Evolutionary conservation across 2,329 filamentous ascomycete genomes (phyloP), one percentile per base, ranked within the genome.

Genomic region (Emmonsiellopsis sp.): DNA sequence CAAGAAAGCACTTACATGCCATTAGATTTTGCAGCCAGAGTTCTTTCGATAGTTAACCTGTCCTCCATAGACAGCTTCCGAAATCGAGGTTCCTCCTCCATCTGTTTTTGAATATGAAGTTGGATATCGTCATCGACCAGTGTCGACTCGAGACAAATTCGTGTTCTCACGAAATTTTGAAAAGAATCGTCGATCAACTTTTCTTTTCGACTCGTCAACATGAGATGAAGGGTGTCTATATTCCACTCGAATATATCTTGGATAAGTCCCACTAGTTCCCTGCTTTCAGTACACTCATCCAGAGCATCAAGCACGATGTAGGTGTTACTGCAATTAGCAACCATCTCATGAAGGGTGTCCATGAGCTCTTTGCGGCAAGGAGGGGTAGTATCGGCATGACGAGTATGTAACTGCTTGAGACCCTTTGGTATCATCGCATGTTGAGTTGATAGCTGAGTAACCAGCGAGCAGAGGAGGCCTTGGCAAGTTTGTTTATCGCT

Each of bases 401-500:
- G 60, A 10, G 60, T 61, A n/a, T 33, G 8, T 27, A 34, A 33
- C 10, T 27, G 27, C 11, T 13, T n/a, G 10, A 48, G 45, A 4
- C 3, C 5, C 14, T 7, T 11, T 33, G n/a, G 27, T 10, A 10
- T 14, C 10, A 11, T 34, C 17, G 11, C 10, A 9, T 9, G 2
- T n/a, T 2, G 57, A 61, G 46, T 61, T 68, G 0, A 70, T 2
- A 74, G 57, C 51, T 75, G 72, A 13, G 40, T 54, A 8, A 73
- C 46, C 2, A 75, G 57, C 9, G 71, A 73, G 14, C 66, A 64
- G 1, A 74, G 10, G 61, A 72, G 66, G 0, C 61, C 56, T 13
- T 68, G 63, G 4, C 65, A 44, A 0, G 57, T 42, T 53, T 71
- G 69, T 49, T 74, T 75, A 32, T 62, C 47, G 0, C 6, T 40